phyloP scores from a whole-genome alignment of 306 rosid genomes.

The peach (Prunus persica) region Prunus_persica_NCBIv2 NC_034015.1:14381501-14382000 shows the following conservation, averaged over 20 bases:
- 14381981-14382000: slow-evolving; percentile 71
- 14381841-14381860: slow-evolving; percentile 53
- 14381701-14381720: slow-evolving; percentile 46
- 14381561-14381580: too few relatives aligned
- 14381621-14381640: slow-evolving; percentile 55
- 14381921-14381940: slow-evolving; percentile 58
- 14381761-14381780: slow-evolving; percentile 63
- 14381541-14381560: too few relatives aligned
- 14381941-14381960: slow-evolving; percentile 77
- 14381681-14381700: slow-evolving; percentile 66
- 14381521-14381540: too few relatives aligned
- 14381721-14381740: not conserved
- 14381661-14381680: slow-evolving; percentile 45
- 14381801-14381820: slow-evolving; percentile 64
- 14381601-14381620: slow-evolving; percentile 44
- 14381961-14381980: slow-evolving; percentile 76
- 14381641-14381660: slow-evolving; percentile 38
- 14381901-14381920: slow-evolving; percentile 53
- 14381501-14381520: too few relatives aligned
- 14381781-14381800: slow-evolving; percentile 63
- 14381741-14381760: slow-evolving; percentile 48
- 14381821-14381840: slow-evolving; percentile 78
- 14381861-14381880: slow-evolving; percentile 80
- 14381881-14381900: slow-evolving; percentile 72
- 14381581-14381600: not conserved